Base-by-base conservation (phyloP, 129 eudicot genomes). In the Centaurea solstitialis region DNA sequence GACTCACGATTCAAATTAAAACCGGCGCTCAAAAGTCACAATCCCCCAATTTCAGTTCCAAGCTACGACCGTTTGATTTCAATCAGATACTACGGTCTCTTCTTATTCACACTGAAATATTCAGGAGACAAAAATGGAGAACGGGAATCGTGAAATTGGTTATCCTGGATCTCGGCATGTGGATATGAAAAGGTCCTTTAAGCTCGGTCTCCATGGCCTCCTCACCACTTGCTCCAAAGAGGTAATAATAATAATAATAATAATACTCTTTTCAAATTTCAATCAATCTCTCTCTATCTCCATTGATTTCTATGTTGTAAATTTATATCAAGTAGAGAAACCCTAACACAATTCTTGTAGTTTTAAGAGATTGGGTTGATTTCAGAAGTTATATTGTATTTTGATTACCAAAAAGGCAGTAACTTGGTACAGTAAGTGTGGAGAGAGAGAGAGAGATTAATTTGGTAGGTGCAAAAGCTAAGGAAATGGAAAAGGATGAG, bases 141-240 rank as follows among this genome's bases (percentile, higher is more conserved):
- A 88, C 72, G 38, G 26, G 9, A 40, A 18, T 11, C 28, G 73
- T 26, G 59, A 82, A 82, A 74, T 18, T 33, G 69, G 47, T 17
- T 10, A 33, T 20, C 81, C 79, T 7, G 91, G 91, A 15, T 77
- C 88, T 15, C 83, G 90, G 73, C 85, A 80, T 17, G 20, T 68
- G 69, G 76, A 84, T 57, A 8, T 91, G 82, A 87, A 70, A 78
- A 89, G 80, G 70, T 89, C 93, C 21, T 87, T 89, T 74, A 83
- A 86, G 57, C 86, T 83, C 8, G 87, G 69, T 70, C 59, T 89
- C 37, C 86, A 80, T 20, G 75, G 78, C 38, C 83, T 91, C 28
- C 89, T 91, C 61, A 89, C 91, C 57, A 83, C 97, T 35, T 87
- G 87, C 80, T 82, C 93, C 30, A 81, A 82, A 72, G 90, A 91